phyloP scores from a whole-genome alignment of 441 rosid species.

The Jatropha podagrica region DNA sequence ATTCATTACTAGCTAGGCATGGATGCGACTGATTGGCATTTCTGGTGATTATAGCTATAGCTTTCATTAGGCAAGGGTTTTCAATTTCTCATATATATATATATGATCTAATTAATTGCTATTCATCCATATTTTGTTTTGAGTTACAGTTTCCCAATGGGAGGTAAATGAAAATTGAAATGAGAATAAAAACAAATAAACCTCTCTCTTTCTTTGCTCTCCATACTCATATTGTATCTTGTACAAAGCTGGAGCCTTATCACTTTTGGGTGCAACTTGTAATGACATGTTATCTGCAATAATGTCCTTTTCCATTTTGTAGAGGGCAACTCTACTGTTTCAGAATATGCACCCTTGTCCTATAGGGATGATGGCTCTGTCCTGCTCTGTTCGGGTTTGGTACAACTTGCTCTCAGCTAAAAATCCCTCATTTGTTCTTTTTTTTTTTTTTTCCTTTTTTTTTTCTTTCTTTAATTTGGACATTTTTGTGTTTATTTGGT shows the following conservation, averaged over 20 bases:
- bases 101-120: neutral
- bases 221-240: slow-evolving; percentile 18
- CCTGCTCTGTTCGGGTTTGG: slow-evolving; percentile 6
- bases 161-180: neutral
- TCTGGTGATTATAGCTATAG: neutral
- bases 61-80: slow-evolving; percentile 5
- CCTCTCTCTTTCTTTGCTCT: neutral
- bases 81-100: neutral
- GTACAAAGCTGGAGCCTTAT: slow-evolving; percentile 15
- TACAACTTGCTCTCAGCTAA: slow-evolving; percentile 15
- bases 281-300: slow-evolving; percentile 30
- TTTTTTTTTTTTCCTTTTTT: neutral
- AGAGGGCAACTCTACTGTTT: slow-evolving; percentile 21
- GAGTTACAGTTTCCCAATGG: slow-evolving; percentile 3
- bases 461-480: neutral
- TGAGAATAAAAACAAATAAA: slow-evolving; percentile 2
- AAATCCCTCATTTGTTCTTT: slow-evolving; percentile 12
- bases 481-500: neutral
- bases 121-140: slow-evolving; percentile 1
- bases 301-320: slow-evolving; percentile 31
- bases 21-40: neutral
- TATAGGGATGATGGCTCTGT: slow-evolving; percentile 18
- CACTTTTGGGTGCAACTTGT: slow-evolving; percentile 25
- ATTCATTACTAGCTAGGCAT: neutral
- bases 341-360: slow-evolving; percentile 25